Evolutionary conservation across 2,329 filamentous ascomycete species (phyloP).

Genomic region (Ambrosiella beaveri): DNA sequence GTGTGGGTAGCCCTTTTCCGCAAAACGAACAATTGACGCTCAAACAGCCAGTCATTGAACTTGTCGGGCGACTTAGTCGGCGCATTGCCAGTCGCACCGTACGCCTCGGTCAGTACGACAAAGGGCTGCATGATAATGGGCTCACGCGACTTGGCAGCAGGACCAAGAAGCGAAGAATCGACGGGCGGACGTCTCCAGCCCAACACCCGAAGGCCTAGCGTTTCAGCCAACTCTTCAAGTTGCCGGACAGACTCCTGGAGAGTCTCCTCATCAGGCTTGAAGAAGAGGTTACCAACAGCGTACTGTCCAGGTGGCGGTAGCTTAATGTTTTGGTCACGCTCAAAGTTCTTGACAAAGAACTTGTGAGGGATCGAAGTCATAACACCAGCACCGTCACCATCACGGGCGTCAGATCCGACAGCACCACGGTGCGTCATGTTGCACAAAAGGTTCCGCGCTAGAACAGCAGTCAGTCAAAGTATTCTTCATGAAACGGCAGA

Average conservation of each 20-base stretch:
- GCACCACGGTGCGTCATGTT: conserved; percentile 99
- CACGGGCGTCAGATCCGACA: conserved; percentile 91
- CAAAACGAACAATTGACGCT: conserved; percentile 83
- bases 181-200: conserved; percentile 93
- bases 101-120: conserved; percentile 70
- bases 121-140: conserved; percentile 92
- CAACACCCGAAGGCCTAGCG: conserved; percentile 72
- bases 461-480: conserved; percentile 15
- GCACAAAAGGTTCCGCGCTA: conserved; percentile 83
- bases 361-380: conserved; percentile 98
- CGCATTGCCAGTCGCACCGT: conserved; percentile 55
- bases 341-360: conserved; percentile 98
- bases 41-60: conserved; percentile 75
- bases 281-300: conserved; percentile 93
- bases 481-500: neutral
- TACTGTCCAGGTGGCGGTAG: conserved; percentile 84
- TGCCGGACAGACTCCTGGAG: conserved; percentile 78
- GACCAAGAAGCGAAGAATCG: conserved; percentile 83
- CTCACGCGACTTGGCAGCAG: conserved; percentile 83
- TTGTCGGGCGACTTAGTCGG: conserved; percentile 61
- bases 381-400: conserved; percentile 95
- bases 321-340: conserved; percentile 72
- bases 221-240: conserved; percentile 86
- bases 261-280: conserved; percentile 87
- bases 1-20: conserved; percentile 90